Evolutionary conservation across 495 filamentous ascomycete genomes (phyloP), one percentile per base, ranked within the genome.

Genomic region (Bathelium albidoporum): DNA sequence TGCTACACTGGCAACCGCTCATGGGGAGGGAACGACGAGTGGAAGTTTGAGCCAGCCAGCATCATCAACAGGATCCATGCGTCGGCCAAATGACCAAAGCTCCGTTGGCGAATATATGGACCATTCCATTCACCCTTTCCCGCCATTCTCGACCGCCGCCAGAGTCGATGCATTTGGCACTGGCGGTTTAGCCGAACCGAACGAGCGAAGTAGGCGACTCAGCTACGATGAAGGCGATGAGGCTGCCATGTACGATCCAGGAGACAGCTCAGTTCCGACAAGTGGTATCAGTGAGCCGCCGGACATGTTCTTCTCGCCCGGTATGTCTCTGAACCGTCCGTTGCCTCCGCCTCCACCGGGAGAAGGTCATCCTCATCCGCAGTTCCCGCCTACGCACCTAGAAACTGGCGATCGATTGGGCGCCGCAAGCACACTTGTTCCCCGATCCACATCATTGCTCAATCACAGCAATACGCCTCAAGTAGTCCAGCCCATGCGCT

Each of bases 181-280:
- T 14, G 93, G 92, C 16, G 93, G 93, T 2, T 76, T 96, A 22
- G 82, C 89, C 22, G 82, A 89, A 62, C 91, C 91, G 20, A 80
- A 79, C 53, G 79, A 79, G 0, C 83, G 86, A 64, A 76, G 71
- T 24, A 81, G 87, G 59, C 78, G 90, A 60, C 78, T 93, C 70
- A 96, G 93, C 72, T 97, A 93, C 69, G 94, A 98, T 69, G 92
- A 97, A 71, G 94, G 89, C 0, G 94, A 96, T 69, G 94, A 98
- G 70, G 73, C 76, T 16, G 72, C 83, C 58, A 75, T 76, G 12
- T 77, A 88, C 71, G 67, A 81, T 67, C 73, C 26, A 78, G 44
- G 79, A 82, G 58, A 80, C 78, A 1, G 62, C 71, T 59, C 79
- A 79, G 34, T 71, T 79, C 24, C 71, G 83, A 59, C 31, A 59